These are phyloP conservation scores for Aspergillus caelatus DNA, from an alignment of 2,329 filamentous ascomycete species.

Conservation along the genomic window DNA sequence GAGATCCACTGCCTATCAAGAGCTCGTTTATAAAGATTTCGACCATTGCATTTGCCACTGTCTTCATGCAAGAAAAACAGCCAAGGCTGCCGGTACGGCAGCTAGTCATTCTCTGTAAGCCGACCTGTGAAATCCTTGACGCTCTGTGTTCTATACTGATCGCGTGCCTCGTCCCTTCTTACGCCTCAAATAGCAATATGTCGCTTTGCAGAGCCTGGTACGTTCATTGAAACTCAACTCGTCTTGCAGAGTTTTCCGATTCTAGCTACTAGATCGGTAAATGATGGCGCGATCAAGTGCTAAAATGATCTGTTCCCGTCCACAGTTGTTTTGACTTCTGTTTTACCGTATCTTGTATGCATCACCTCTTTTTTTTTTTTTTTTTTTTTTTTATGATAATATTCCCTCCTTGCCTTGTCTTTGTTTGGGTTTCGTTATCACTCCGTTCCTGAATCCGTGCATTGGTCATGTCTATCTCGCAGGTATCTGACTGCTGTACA, in stretches of 20 bases:
- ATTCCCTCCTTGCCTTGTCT: not conserved
- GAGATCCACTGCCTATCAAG: not conserved
- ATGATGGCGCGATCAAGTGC: constrained; percentile 1
- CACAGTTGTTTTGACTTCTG: constrained; percentile 64
- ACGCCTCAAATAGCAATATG: constrained; percentile 63
- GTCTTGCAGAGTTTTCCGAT: constrained; percentile 1
- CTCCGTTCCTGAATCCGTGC: not conserved
- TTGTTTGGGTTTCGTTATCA: no score
- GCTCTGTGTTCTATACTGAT: not conserved
- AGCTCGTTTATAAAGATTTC: not conserved
- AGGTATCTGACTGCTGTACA: constrained; percentile 39
- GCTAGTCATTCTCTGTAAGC: constrained; percentile 73
- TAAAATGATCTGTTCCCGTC: constrained; percentile 1
- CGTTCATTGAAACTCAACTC: constrained; percentile 10
- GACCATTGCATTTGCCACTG: not conserved
- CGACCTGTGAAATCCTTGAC: not conserved
- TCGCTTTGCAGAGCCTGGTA: constrained; percentile 72
- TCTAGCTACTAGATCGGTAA: constrained; percentile 1
- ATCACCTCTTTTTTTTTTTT: not conserved
- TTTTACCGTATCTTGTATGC: constrained; percentile 62
- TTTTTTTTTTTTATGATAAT: not conserved
- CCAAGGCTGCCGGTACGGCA: constrained; percentile 76
- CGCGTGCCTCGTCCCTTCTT: not conserved
- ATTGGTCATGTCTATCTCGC: not conserved
- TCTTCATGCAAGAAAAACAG: constrained; percentile 27